Conservation (phyloP, 2,329 filamentous ascomycete genomes). For the Alternaria hordeiaustralica region DNA sequence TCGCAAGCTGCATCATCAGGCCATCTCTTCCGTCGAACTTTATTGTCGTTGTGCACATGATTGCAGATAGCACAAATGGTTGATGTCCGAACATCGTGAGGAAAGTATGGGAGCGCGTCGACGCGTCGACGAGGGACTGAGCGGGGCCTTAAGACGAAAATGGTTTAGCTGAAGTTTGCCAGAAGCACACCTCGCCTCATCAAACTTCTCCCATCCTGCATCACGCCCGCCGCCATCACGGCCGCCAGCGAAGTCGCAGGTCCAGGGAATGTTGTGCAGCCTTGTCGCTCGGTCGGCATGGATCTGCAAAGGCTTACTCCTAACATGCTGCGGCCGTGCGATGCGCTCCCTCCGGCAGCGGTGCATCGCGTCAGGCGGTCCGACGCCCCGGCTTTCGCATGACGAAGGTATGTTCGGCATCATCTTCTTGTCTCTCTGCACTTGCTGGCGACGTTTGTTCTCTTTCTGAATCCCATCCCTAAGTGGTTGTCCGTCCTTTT, state of each 20-base stretch:
- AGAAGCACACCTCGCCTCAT: background rate
- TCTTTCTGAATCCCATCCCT: background rate
- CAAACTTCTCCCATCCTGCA: background rate
- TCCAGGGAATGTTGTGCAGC: fast-evolving
- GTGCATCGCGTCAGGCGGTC: background rate
- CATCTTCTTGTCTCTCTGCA: background rate
- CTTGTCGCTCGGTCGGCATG: background rate
- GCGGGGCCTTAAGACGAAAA: background rate
- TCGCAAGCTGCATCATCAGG: background rate
- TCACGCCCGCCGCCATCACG: background rate
- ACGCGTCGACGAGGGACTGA: background rate
- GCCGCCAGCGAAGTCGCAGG: background rate
- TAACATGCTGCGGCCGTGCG: background rate
- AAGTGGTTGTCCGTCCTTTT: background rate
- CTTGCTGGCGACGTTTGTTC: background rate
- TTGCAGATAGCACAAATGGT: fast-evolving
- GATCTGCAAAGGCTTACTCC: background rate
- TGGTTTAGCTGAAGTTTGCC: background rate
- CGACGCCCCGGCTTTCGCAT: background rate
- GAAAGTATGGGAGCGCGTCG: background rate
- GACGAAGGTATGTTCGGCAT: background rate
- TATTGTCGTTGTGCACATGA: background rate
- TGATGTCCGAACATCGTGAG: background rate
- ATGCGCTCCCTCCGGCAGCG: background rate
- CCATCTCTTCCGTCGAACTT: background rate